Evolutionary conservation across 306 rosid species (phyloP).

Genomic region (Rosa chinensis): DNA sequence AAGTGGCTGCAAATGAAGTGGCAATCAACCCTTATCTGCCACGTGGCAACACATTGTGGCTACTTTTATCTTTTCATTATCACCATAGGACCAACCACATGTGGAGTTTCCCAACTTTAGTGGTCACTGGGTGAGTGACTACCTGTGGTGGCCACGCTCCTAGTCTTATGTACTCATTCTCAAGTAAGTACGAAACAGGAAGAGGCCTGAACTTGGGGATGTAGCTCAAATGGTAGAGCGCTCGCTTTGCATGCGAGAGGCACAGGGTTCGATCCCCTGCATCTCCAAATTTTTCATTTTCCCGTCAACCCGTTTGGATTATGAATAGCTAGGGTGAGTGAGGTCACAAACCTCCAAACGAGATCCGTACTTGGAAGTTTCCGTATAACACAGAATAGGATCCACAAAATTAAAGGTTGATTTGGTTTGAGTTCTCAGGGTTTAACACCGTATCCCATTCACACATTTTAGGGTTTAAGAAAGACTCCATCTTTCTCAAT

Average conservation of each 20-base stretch:
- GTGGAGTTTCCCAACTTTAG: not conserved
- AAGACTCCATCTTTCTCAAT: no score
- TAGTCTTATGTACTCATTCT: not conserved
- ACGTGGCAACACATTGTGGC: slow-evolving; percentile 39
- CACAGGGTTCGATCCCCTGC: not conserved
- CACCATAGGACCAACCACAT: slow-evolving; percentile 16
- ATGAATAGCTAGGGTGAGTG: no score
- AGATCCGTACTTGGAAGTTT: no score
- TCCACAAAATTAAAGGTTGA: no score
- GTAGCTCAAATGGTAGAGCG: slow-evolving; percentile 5
- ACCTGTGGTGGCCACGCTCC: not conserved
- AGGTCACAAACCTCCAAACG: no score
- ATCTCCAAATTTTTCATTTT: not conserved
- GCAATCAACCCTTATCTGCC: slow-evolving; percentile 49
- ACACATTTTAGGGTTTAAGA: no score
- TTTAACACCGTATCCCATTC: no score
- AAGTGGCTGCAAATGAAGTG: slow-evolving; percentile 29
- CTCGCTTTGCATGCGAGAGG: not conserved
- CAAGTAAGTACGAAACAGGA: no score
- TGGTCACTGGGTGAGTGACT: not conserved
- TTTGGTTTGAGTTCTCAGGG: no score
- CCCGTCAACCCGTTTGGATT: no score
- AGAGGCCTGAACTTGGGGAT: not conserved
- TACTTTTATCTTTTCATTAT: slow-evolving; percentile 39
- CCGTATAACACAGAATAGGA: no score